phyloP scores from a whole-genome alignment of 1,284 basidiomycete genomes.

The Microbotryomycetes sp. region DNA sequence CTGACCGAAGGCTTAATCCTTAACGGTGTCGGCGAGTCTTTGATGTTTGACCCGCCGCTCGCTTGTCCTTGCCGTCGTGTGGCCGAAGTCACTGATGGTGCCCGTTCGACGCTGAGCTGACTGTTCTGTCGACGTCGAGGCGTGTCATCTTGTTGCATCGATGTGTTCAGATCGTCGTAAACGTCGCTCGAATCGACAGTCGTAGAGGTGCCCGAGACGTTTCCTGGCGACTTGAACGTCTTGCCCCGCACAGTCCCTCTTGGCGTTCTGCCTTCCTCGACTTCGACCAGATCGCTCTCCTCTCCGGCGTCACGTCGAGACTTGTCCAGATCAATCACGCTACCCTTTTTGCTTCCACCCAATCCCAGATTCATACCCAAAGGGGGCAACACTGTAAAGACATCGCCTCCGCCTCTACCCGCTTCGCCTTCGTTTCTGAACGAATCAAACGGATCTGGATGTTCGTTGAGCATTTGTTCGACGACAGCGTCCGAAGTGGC shows the following conservation, averaged over 20 bases:
- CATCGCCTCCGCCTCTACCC: conserved; percentile 18
- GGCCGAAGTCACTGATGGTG: too few species aligned
- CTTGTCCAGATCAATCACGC: conserved; percentile 6
- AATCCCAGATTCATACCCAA: conserved; percentile 22
- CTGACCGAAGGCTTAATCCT: neutral
- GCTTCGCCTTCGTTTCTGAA: conserved; percentile 31
- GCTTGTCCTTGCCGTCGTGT: neutral
- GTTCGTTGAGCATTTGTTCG: conserved; percentile 40
- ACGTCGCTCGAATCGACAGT: neutral
- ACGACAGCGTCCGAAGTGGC: conserved; percentile 41
- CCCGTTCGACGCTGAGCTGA: neutral
- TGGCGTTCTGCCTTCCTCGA: neutral
- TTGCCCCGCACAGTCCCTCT: conserved; percentile 3
- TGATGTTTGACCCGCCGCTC: neutral
- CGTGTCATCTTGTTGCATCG: neutral
- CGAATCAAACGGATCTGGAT: conserved; percentile 43
- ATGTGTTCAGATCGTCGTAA: neutral
- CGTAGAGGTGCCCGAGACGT: conserved; percentile 11
- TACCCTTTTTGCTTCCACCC: neutral
- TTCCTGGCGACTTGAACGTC: conserved; percentile 4
- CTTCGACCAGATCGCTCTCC: neutral
- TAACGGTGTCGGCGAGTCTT: neutral
- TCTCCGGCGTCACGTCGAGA: neutral
- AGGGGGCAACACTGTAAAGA: conserved; percentile 28
- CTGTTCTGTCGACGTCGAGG: neutral